phyloP scores from a whole-genome alignment of 2,329 filamentous ascomycete species.

The Drechslerella dactyloides region DNA sequence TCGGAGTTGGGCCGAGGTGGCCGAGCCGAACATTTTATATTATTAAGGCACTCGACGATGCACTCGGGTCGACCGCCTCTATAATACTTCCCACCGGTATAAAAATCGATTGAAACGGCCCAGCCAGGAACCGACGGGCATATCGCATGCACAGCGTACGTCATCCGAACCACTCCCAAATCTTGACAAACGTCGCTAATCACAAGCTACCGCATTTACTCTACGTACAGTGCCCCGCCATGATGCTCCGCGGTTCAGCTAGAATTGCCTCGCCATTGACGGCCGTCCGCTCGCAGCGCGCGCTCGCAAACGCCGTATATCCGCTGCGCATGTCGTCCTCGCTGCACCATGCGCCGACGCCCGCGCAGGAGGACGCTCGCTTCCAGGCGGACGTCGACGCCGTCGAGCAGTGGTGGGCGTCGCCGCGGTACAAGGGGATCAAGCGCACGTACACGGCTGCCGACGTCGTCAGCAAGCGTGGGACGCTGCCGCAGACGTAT shows the following conservation, averaged over 20 bases:
- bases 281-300: slow-evolving; percentile 18
- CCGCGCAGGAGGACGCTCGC: slow-evolving; percentile 72
- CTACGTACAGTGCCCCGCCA: slow-evolving; percentile 1
- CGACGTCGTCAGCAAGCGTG: slow-evolving; percentile 91
- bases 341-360: slow-evolving; percentile 51
- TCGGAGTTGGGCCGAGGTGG: background rate
- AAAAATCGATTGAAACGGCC: background rate
- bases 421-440: slow-evolving; percentile 83
- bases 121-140: background rate
- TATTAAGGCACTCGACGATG: background rate
- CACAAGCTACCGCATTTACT: too few species aligned
- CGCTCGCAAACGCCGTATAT: slow-evolving; percentile 6
- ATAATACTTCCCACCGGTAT: too few species aligned
- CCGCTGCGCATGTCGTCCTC: slow-evolving; percentile 44
- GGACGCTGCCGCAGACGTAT: slow-evolving; percentile 83
- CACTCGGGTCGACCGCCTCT: background rate
- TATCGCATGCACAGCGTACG: background rate
- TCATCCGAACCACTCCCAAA: background rate
- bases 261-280: slow-evolving; percentile 28
- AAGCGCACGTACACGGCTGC: slow-evolving; percentile 87
- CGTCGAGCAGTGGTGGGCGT: slow-evolving; percentile 89
- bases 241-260: slow-evolving; percentile 27
- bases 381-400: slow-evolving; percentile 83
- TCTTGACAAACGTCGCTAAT: background rate
- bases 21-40: background rate